Evolutionary conservation across 1,284 basidiomycete genomes (phyloP), one percentile per base, ranked within the genome.

Genomic region (Malassezia brasiliensis): DNA sequence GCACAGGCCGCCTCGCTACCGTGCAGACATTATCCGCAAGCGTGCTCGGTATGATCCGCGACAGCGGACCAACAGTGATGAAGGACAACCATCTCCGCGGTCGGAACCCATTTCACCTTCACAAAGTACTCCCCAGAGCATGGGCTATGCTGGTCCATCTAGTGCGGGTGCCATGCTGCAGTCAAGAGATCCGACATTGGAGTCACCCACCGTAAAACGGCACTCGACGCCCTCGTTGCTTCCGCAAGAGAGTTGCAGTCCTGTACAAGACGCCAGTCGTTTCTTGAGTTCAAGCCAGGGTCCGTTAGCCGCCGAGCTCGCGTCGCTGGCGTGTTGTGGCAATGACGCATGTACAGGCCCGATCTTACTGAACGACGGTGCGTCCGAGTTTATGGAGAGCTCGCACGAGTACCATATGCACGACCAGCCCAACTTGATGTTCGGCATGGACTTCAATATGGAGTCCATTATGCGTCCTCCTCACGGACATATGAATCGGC

Each of bases 11-110:
- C 60, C 63, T 5, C 64, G 62, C 25, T 72, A 70, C 63, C 54
- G 71, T 3, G 67, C 67, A 10, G 71, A 74, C 47, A 63, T 69
- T 32, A 72, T 74, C 49, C 66, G 66, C 47, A 72, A 70, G 54
- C 56, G 70, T 7, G 62, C 64, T 38, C 53, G 70, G 15, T 69
- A 68, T 30, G 68, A 73, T 25, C 30, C 32, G 14, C 56, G 56
- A 10, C 48, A 19, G 22, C 38, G 49, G 8, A 6, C 19, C 12
- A 28, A 15, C 36, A 6, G 5, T 5, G 47, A 36, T 6, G 17
- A 25, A 8, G 19, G 2, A 17, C 34, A 30, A 20, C 5, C 25
- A 22, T 37, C 36, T 5, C 47, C 47, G 15, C 8, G 10, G 28
- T 37, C 47, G 12, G 47, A 48, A 5, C 17, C 47, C 1, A 19